Percentiles rank a stretch among this genome's conserved stretches.
Evolutionary conservation across 352 stramenopile genomes (phyloP).

Genomic region (Phytophthora niederhauseri): DNA sequence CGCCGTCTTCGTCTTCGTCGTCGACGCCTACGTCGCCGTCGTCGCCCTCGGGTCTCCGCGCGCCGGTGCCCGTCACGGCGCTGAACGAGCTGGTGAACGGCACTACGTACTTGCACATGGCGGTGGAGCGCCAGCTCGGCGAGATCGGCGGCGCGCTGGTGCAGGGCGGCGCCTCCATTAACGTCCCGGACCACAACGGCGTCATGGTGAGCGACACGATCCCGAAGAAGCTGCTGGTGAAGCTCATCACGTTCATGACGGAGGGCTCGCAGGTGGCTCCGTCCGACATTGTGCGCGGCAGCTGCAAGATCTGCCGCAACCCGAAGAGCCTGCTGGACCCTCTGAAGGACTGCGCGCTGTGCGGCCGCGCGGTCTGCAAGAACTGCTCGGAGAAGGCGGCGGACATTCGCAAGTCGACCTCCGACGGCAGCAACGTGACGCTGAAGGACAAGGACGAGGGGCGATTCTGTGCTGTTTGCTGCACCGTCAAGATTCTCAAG

Average conservation of each 20-base stretch:
- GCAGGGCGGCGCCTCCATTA: slow-evolving; percentile 79
- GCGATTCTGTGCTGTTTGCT: slow-evolving; percentile 77
- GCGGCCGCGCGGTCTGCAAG: slow-evolving; percentile 79
- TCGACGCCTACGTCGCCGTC: slow-evolving; percentile 27
- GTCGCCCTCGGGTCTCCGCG: slow-evolving; percentile 20
- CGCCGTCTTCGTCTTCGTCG: slow-evolving; percentile 9
- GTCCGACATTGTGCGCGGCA: slow-evolving; percentile 55
- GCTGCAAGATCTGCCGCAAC: slow-evolving; percentile 87
- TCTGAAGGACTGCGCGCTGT: slow-evolving; percentile 77
- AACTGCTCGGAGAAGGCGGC: slow-evolving; percentile 82
- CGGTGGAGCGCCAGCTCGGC: slow-evolving; percentile 64
- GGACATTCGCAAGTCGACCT: slow-evolving; percentile 63
- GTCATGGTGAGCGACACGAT: slow-evolving; percentile 83
- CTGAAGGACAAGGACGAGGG: slow-evolving; percentile 71
- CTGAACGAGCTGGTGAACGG: slow-evolving; percentile 78
- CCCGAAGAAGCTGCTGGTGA: slow-evolving; percentile 74
- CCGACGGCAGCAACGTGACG: slow-evolving; percentile 36
- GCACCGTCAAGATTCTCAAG: slow-evolving; percentile 75
- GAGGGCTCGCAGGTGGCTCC: slow-evolving; percentile 75
- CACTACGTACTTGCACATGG: slow-evolving; percentile 88
- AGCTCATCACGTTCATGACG: slow-evolving; percentile 80
- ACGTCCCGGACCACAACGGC: slow-evolving; percentile 80
- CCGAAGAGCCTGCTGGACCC: slow-evolving; percentile 77
- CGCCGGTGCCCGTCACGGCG: slow-evolving; percentile 23
- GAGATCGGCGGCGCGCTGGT: slow-evolving; percentile 76